Conservation (phyloP, 176 grass and related monocot species). For the Carex kokanica region DNA sequence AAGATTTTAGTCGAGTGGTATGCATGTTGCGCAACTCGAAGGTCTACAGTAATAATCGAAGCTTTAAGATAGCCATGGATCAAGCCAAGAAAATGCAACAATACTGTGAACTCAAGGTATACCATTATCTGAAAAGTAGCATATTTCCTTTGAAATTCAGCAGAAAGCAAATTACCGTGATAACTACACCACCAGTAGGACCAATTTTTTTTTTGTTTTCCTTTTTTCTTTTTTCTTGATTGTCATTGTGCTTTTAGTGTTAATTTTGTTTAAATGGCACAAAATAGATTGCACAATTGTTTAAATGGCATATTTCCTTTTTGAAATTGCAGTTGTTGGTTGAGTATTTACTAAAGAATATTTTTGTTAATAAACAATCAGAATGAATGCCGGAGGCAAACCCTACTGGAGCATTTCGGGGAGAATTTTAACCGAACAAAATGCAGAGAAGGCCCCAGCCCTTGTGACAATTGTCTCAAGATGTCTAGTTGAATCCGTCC, state of each 20-base stretch:
- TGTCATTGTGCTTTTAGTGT: neutral
- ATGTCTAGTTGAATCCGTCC: constrained; percentile 21
- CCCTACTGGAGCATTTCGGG: constrained; percentile 73
- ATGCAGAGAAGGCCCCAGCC: constrained; percentile 59
- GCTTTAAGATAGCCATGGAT: constrained; percentile 67
- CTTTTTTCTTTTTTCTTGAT: neutral
- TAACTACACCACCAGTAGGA: neutral
- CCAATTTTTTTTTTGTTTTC: neutral
- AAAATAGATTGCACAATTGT: neutral
- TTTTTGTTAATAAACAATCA: constrained; percentile 21
- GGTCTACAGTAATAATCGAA: constrained; percentile 45
- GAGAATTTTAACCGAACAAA: constrained; percentile 53
- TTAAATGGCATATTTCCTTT: no score
- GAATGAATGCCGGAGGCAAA: constrained; percentile 76
- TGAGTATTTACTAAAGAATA: neutral
- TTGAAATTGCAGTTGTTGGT: neutral
- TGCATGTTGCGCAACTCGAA: constrained; percentile 63
- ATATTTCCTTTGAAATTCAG: neutral
- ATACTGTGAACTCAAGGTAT: constrained; percentile 92
- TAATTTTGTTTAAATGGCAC: neutral
- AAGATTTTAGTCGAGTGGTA: constrained; percentile 77
- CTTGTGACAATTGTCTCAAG: constrained; percentile 86
- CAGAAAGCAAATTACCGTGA: neutral
- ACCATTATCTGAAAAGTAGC: neutral
- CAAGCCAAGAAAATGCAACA: constrained; percentile 92